Conservation (phyloP, 495 filamentous ascomycete species). For the Chlorociboria aeruginascens region DNA sequence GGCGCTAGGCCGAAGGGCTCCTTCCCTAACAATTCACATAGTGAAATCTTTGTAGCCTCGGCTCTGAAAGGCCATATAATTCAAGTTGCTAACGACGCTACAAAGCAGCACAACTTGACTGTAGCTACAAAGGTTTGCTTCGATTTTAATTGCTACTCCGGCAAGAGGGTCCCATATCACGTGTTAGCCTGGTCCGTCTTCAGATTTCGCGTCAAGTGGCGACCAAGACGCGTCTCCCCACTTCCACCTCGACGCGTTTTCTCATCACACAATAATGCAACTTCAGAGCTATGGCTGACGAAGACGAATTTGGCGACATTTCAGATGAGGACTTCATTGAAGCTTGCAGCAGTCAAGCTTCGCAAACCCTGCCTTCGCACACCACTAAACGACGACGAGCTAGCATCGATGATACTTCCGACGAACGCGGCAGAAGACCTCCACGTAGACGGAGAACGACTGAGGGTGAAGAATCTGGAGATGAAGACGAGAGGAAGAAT, state of each 20-base stretch:
- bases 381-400: constrained; percentile 4
- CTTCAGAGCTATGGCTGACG: constrained; percentile 4
- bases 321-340: constrained; percentile 19
- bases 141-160: too few relatives aligned
- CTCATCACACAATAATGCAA: not conserved
- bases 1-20: too few relatives aligned
- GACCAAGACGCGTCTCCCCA: not conserved
- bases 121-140: too few relatives aligned
- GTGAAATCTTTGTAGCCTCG: too few relatives aligned
- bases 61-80: too few relatives aligned
- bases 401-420: not conserved
- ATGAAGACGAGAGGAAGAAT: constrained; percentile 5
- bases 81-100: too few relatives aligned
- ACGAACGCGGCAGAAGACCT: not conserved
- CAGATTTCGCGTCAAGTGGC: not conserved
- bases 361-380: constrained; percentile 14
- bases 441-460: not conserved
- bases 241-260: not conserved
- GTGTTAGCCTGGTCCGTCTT: too few relatives aligned
- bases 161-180: too few relatives aligned
- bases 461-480: constrained; percentile 1
- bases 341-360: constrained; percentile 11
- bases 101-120: too few relatives aligned
- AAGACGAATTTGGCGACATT: constrained; percentile 19
- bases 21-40: too few relatives aligned